Evolutionary conservation across 2,329 filamentous ascomycete species (phyloP), one percentile per base, ranked within the genome.

Genomic region (Hymenoscyphus infarciens): DNA sequence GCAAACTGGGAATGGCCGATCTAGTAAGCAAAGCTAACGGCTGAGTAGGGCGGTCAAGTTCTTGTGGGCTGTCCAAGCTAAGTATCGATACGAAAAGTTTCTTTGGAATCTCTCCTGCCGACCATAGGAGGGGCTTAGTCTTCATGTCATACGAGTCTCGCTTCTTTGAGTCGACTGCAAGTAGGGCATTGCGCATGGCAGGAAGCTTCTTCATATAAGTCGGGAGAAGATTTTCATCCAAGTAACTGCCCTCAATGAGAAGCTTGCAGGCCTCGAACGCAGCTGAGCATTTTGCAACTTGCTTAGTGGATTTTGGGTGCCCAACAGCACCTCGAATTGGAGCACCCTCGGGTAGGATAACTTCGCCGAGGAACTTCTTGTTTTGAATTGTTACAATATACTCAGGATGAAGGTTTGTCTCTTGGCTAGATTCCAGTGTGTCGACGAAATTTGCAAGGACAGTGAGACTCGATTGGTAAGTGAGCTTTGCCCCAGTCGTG

Each of bases 231-330:
- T 92, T 79, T 0, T 87, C 82, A 71, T 97, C 85, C 5, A 99
- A 79, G 64, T 88, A 86, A 1, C 83, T 83, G 60, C 83, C 82
- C 63, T 84, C 80, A 56, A 88, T 80, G 16, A 99, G 80, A 65
- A 86, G 74, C 1, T 92, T 74, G 71, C 93, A 97, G 58, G 89
- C 85, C 71, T 92, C 85, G 73, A 94, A 98, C 0, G 95, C 94
- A 2, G 93, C 94, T 0, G 93, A 91, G 67, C 91, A 91, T 74
- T 95, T 96, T 4, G 95, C 94, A 19, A 89, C 77, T 33, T 87
- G 81, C 75, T 97, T 98, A 62, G 82, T 90, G 7, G 79, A 74
- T 61, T 88, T 85, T 0, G 85, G 77, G 7, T 77, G 79, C 5
- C 95, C 94, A 13, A 81, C 80, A 5, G 84, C 81, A 33, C 84